Evolutionary conservation across 2,329 filamentous ascomycete genomes (phyloP).

Genomic region (Paecilomyces sp.): DNA sequence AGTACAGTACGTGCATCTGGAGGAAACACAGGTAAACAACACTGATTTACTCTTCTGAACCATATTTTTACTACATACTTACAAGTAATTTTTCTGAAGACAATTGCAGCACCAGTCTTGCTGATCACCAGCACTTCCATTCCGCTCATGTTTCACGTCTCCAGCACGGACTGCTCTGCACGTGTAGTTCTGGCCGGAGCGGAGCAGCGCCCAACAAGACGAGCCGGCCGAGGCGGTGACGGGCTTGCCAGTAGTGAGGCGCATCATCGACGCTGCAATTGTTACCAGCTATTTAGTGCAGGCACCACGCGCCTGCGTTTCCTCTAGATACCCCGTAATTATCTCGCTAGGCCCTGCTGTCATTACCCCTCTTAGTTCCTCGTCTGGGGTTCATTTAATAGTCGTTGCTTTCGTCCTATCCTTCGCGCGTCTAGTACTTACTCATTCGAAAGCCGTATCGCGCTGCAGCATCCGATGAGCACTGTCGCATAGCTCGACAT

Average conservation of each 20-base stretch:
- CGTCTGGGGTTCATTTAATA: neutral
- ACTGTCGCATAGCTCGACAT: constrained; percentile 21
- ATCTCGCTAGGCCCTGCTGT: neutral
- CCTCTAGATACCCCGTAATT: neutral
- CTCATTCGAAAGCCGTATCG: neutral
- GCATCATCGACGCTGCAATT: neutral
- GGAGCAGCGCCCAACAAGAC: neutral
- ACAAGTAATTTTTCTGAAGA: too few relatives aligned
- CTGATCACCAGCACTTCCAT: neutral
- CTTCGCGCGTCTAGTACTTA: neutral
- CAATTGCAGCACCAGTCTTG: too few relatives aligned
- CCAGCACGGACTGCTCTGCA: neutral
- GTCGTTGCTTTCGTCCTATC: neutral
- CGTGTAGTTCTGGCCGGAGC: neutral
- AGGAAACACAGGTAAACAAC: too few relatives aligned
- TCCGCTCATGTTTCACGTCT: neutral
- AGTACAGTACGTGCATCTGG: too few relatives aligned
- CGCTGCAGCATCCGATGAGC: neutral
- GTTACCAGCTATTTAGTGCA: constrained; percentile 1
- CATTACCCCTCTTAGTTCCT: neutral
- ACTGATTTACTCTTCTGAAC: too few relatives aligned
- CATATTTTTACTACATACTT: too few relatives aligned
- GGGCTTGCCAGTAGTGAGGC: neutral
- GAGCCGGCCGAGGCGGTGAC: neutral
- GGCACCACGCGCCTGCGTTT: neutral